phyloP scores from a whole-genome alignment of 805 yeast species.

The Myxozyma kluyveri region DNA sequence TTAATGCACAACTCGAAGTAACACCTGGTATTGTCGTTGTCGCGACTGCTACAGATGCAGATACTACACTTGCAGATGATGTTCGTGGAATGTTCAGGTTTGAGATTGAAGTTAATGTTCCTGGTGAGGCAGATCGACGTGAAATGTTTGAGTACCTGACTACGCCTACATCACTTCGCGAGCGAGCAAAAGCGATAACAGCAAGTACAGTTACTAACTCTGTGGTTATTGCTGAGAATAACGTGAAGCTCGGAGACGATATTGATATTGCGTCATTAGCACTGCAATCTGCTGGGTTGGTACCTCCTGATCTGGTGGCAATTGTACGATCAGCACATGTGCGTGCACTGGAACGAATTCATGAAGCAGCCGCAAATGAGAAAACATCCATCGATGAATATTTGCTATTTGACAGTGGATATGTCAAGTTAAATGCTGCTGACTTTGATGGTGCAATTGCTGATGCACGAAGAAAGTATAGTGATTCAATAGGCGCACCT shows the following conservation, averaged over 20 bases:
- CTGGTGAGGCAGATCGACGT: slow-evolving; percentile 70
- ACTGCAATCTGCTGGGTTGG: slow-evolving; percentile 86
- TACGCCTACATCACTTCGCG: background rate
- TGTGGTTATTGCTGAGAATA: background rate
- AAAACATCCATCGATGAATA: slow-evolving; percentile 37
- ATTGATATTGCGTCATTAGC: slow-evolving; percentile 61
- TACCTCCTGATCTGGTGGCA: slow-evolving; percentile 75
- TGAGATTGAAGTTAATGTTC: slow-evolving; percentile 73
- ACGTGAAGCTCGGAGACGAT: slow-evolving; percentile 41
- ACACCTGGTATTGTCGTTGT: slow-evolving; percentile 50
- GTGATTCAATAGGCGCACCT: slow-evolving; percentile 96
- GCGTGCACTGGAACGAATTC: slow-evolving; percentile 52
- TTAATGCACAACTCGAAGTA: slow-evolving; percentile 52
- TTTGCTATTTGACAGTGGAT: slow-evolving; percentile 55
- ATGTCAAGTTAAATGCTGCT: slow-evolving; percentile 50
- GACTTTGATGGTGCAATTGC: slow-evolving; percentile 71
- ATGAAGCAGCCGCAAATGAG: slow-evolving; percentile 32
- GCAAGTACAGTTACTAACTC: background rate
- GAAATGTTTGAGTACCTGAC: slow-evolving; percentile 57
- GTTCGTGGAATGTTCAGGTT: slow-evolving; percentile 70
- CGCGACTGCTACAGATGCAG: slow-evolving; percentile 68
- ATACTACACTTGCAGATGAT: slow-evolving; percentile 56
- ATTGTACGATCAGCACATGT: slow-evolving; percentile 66
- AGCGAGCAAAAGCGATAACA: background rate
- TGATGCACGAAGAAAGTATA: slow-evolving; percentile 79